Base-by-base conservation (phyloP, 1,284 basidiomycete genomes). In the Mycena sp. region DNA sequence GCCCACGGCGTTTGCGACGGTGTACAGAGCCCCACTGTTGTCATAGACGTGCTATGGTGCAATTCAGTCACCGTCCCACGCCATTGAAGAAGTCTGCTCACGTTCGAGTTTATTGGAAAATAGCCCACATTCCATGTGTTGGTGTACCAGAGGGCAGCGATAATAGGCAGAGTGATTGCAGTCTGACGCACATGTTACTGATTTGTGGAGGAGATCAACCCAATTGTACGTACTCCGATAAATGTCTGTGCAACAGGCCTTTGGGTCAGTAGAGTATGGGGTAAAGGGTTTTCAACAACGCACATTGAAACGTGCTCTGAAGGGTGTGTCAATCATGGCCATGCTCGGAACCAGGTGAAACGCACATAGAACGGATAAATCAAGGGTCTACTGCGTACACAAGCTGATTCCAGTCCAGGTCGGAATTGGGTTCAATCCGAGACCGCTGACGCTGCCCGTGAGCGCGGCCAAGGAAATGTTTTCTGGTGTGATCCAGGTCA, bases 401-500 rank as follows among this genome's bases (percentile, higher is more conserved):
- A 23, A 58, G 35, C 28, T 58, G 55, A 49, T 58, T 58, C 58
- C 59, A 61, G 26, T 67, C 65, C 30, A 67, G 0, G 65, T 67
- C 2, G 62, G 55, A 5, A 64, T 30, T 0, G 65, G 65, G 37
- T 67, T 67, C 25, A 70, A 44, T 19, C 69, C 69, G 11, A 70
- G 50, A 2, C 67, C 69, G 32, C 29, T 58, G 28, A 66, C 26
- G 37, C 56, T 54, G 12, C 69, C 69, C 0, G 78, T 80, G 45
- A 80, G 68, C 10, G 79, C 72, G 6, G 78, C 79, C 50, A 81
- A 78, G 51, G 80, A 74, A 55, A 83, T 72, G 71, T 86, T 62
- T 10, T 52, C 12, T 1, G 53, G 54, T 0, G 48, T 41, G 16
- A 56, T 57, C 88, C 88, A 90, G 72, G 86, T 87, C 25, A 86